Evolutionary conservation across 108 stramenopile species (phyloP).

Genomic region (Pseudonitzschia delicatissima): DNA sequence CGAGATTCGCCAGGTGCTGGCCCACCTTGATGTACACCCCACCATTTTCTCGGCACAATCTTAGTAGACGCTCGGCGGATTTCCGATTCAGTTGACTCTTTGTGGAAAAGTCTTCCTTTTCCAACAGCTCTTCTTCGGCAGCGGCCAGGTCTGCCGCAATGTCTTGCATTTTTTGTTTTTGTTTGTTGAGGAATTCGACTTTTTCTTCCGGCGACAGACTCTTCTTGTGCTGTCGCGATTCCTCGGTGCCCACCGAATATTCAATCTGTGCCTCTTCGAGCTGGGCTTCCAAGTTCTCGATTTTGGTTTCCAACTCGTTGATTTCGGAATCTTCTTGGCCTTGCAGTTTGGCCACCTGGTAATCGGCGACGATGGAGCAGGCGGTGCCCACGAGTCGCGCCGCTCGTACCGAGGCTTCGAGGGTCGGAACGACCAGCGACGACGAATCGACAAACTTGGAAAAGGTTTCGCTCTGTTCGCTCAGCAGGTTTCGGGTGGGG

Average conservation of each 20-base stretch:
- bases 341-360: conserved; percentile 43
- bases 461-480: neutral
- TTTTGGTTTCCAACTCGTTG: conserved; percentile 38
- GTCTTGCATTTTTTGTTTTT: conserved; percentile 56
- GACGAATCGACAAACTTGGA: neutral
- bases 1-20: conserved; percentile 90
- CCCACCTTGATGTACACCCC: conserved; percentile 91
- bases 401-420: conserved; percentile 63
- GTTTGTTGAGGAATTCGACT: conserved; percentile 28
- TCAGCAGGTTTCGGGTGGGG: conserved; percentile 1
- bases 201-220: conserved; percentile 2
- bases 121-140: conserved; percentile 39
- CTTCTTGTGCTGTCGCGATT: neutral
- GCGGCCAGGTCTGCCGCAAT: conserved; percentile 53
- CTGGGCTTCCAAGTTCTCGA: conserved; percentile 32
- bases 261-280: conserved; percentile 60
- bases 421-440: conserved; percentile 45
- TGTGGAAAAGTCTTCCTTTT: conserved; percentile 14
- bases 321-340: conserved; percentile 24
- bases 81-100: conserved; percentile 41
- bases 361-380: conserved; percentile 55
- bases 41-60: conserved; percentile 78
- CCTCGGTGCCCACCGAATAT: conserved; percentile 37
- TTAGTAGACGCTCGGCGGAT: conserved; percentile 71
- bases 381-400: conserved; percentile 52